These are phyloP conservation scores for Barbarea vulgaris DNA, from an alignment of 345 rosid genomes.

Conservation along the genomic window DNA sequence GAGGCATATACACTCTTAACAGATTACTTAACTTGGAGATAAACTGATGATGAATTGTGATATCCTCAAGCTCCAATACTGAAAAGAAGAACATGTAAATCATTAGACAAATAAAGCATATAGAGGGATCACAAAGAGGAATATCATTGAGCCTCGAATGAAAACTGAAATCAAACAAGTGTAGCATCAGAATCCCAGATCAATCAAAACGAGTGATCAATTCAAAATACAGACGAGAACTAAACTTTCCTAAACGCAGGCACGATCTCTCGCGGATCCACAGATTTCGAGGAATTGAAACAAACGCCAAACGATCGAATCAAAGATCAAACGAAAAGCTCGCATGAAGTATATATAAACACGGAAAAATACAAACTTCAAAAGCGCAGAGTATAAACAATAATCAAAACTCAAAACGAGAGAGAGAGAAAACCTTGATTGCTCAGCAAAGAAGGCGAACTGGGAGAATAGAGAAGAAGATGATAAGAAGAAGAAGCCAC, in stretches of 20 bases:
- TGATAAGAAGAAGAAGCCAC: slow-evolving; percentile 1
- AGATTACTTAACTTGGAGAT: neutral
- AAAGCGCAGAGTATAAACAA: neutral
- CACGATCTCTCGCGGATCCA: slow-evolving; percentile 13
- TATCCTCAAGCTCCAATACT: slow-evolving; percentile 1
- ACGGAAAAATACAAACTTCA: slow-evolving; percentile 2
- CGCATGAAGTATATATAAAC: neutral
- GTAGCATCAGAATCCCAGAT: slow-evolving; percentile 7
- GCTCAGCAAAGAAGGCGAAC: slow-evolving; percentile 1
- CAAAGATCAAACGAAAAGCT: slow-evolving; percentile 5
- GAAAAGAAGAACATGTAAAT: slow-evolving; percentile 15
- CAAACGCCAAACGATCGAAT: slow-evolving; percentile 6
- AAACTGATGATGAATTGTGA: neutral
- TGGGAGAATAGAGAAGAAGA: slow-evolving; percentile 20
- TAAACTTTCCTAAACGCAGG: neutral
- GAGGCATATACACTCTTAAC: slow-evolving; percentile 13
- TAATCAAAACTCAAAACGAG: neutral
- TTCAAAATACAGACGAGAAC: neutral
- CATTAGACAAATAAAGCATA: slow-evolving; percentile 14
- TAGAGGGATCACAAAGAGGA: slow-evolving; percentile 2
- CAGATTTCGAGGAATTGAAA: slow-evolving; percentile 2
- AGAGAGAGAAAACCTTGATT: slow-evolving; percentile 29
- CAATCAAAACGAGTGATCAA: slow-evolving; percentile 8
- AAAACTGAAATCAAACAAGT: neutral
- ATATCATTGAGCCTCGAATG: neutral